A percentile compares a stretch with the other conserved stretches of the same genome.
These are phyloP conservation scores for Fistulinella prunicolor DNA, from an alignment of 768 basidiomycete species.

Conservation along the genomic window DNA sequence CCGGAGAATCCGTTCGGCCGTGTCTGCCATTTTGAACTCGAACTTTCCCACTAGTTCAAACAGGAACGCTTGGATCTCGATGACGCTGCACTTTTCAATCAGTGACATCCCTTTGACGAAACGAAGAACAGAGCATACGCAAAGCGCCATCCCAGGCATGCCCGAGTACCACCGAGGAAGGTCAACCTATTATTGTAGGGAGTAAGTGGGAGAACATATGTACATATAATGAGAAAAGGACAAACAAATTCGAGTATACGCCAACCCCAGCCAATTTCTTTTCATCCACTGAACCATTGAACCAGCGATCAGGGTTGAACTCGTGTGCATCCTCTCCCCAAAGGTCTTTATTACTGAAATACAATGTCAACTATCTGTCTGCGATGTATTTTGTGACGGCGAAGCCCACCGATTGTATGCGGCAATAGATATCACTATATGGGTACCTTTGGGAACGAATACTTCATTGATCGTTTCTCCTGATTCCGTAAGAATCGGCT, in stretches of 20 bases:
- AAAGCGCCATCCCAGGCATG: conserved; percentile 29
- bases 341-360: conserved; percentile 14
- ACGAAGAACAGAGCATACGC: conserved; percentile 15
- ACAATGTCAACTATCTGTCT: neutral
- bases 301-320: neutral
- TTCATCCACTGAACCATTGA: neutral
- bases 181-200: conserved; percentile 13
- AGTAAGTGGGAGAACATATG: neutral
- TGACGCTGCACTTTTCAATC: conserved; percentile 22
- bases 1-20: conserved; percentile 26
- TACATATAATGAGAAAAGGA: neutral
- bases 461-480: conserved; percentile 44
- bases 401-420: conserved; percentile 51
- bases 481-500: conserved; percentile 43
- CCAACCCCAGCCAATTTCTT: conserved; percentile 14
- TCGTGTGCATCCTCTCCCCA: neutral
- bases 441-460: conserved; percentile 48
- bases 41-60: conserved; percentile 51
- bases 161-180: conserved; percentile 14
- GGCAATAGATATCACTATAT: conserved; percentile 48
- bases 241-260: conserved; percentile 13
- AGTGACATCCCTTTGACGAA: neutral
- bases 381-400: neutral
- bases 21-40: conserved; percentile 42
- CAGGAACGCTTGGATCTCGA: conserved; percentile 55